Conservation (phyloP, 1,139 yeast genomes). For the Saccharomycopsis hybrid region DNA sequence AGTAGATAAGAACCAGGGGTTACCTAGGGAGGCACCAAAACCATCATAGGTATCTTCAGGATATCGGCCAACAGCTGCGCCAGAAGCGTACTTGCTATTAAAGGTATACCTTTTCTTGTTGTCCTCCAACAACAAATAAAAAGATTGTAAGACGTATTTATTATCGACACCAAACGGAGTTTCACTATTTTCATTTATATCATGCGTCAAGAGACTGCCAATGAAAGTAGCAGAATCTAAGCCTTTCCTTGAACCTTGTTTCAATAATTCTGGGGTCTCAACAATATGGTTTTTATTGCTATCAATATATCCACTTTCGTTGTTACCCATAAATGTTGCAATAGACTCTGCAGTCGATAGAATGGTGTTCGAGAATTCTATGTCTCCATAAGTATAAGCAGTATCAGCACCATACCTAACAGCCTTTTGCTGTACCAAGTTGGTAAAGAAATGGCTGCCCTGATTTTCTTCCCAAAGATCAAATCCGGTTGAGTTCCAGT, state of each 20-base stretch:
- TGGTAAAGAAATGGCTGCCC: slow-evolving; percentile 71
- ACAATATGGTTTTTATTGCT: slow-evolving; percentile 6
- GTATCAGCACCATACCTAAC: slow-evolving; percentile 49
- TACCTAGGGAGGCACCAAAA: slow-evolving; percentile 63
- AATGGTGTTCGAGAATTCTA: slow-evolving; percentile 25
- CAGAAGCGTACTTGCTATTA: slow-evolving; percentile 41
- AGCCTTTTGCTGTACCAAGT: slow-evolving; percentile 66
- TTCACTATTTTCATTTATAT: slow-evolving; percentile 31
- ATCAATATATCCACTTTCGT: slow-evolving; percentile 38
- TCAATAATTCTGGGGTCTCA: slow-evolving; percentile 7
- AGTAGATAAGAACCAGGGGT: slow-evolving; percentile 92
- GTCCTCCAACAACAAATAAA: slow-evolving; percentile 50
- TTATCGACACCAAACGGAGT: slow-evolving; percentile 58
- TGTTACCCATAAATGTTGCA: slow-evolving; percentile 25
- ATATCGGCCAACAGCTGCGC: slow-evolving; percentile 73
- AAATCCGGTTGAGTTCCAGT: slow-evolving; percentile 63
- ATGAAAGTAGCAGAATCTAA: slow-evolving; percentile 74
- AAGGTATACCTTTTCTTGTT: slow-evolving; percentile 75
- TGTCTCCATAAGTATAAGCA: slow-evolving; percentile 36
- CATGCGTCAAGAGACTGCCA: slow-evolving; percentile 62
- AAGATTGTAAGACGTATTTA: slow-evolving; percentile 48
- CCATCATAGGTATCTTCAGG: slow-evolving; percentile 93
- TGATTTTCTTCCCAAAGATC: slow-evolving; percentile 91
- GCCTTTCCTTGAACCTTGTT: slow-evolving; percentile 46
- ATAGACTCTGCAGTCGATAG: neutral